phyloP scores from a whole-genome alignment of 2,329 filamentous ascomycete species.

The Periconia digitata region DNA sequence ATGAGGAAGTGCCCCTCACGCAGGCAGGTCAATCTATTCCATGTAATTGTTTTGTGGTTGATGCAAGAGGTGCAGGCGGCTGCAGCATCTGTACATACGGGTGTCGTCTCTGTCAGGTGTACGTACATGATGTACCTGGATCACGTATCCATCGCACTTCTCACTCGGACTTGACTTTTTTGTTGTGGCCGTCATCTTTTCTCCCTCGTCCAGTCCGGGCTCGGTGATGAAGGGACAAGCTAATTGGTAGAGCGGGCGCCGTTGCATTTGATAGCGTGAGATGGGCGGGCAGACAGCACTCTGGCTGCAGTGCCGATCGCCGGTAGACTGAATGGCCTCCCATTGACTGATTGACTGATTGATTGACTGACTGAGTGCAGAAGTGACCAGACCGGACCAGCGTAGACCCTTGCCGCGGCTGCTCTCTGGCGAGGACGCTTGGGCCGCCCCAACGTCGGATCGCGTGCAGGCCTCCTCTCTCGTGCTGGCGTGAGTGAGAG shows the following conservation, averaged over 20 bases:
- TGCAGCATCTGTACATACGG: too few relatives aligned
- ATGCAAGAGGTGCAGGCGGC: neutral
- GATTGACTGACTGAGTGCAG: too few relatives aligned
- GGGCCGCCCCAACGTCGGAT: conserved; percentile 21
- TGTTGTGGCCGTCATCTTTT: too few relatives aligned
- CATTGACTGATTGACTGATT: too few relatives aligned
- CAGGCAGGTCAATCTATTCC: neutral
- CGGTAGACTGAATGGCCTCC: conserved; percentile 13
- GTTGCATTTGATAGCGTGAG: conserved; percentile 3
- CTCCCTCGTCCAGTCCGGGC: too few relatives aligned
- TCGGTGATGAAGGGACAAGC: conserved; percentile 1
- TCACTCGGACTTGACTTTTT: too few relatives aligned
- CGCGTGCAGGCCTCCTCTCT: neutral
- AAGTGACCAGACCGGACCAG: too few relatives aligned
- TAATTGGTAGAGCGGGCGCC: neutral
- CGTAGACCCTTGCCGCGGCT: conserved; percentile 7
- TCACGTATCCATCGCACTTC: too few relatives aligned
- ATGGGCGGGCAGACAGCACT: conserved; percentile 19
- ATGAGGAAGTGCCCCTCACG: conserved; percentile 24
- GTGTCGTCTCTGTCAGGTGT: too few relatives aligned
- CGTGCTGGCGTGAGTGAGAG: neutral
- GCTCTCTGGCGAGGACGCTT: conserved; percentile 23
- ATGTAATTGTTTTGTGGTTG: neutral
- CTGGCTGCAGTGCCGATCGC: conserved; percentile 30
- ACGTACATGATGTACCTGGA: too few relatives aligned